Conservation (phyloP, 2,329 filamentous ascomycete species). For the Fusarium sp. region DNA sequence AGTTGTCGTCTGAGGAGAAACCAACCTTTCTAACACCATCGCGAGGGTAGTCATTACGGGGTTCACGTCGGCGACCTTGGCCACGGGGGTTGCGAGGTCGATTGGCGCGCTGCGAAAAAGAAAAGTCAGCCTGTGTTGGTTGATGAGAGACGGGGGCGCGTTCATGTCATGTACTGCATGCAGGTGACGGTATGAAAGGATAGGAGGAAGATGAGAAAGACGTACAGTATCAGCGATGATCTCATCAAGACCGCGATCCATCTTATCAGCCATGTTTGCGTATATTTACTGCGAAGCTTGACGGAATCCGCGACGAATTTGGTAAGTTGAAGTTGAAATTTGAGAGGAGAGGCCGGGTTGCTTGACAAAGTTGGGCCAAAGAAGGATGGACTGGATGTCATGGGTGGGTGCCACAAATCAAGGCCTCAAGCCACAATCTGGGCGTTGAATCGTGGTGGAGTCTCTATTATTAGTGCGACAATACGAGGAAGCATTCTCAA, state of each 20-base stretch:
- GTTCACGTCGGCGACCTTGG: constrained; percentile 47
- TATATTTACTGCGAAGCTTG: not conserved
- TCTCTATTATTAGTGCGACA: not conserved
- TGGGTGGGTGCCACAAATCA: constrained; percentile 2
- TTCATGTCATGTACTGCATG: constrained; percentile 9
- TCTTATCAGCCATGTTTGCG: constrained; percentile 51
- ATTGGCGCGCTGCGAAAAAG: constrained; percentile 37
- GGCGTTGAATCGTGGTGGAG: constrained; percentile 10
- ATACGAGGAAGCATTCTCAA: not conserved
- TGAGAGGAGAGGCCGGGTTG: not conserved
- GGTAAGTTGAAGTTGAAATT: not conserved
- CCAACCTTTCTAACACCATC: constrained; percentile 90
- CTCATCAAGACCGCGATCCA: constrained; percentile 65
- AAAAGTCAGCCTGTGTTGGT: constrained; percentile 33
- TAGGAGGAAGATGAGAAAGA: constrained; percentile 11
- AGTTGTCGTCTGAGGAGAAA: not conserved
- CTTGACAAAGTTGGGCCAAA: not conserved
- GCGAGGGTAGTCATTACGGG: constrained; percentile 67
- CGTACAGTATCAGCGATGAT: constrained; percentile 61
- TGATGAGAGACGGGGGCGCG: constrained; percentile 16
- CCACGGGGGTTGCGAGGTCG: constrained; percentile 49
- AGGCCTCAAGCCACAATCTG: constrained; percentile 25
- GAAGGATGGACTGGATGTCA: constrained; percentile 3
- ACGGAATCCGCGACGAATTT: not conserved
- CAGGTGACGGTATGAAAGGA: not conserved